These are phyloP conservation scores for Penicillium longicatenatum DNA, from an alignment of 495 filamentous ascomycete genomes.

Conservation along the genomic window DNA sequence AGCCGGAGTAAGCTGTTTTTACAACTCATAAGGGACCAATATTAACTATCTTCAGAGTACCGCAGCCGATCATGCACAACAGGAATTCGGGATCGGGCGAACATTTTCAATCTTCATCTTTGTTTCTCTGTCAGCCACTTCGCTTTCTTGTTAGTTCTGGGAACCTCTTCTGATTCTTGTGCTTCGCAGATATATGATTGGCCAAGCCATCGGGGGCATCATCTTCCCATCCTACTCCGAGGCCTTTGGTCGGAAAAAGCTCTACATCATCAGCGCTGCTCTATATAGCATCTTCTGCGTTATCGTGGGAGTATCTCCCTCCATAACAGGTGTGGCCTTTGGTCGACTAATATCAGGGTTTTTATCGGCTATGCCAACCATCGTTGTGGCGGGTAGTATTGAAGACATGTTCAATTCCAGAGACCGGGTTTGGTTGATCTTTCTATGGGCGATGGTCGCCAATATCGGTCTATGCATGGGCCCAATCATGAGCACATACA, in stretches of 20 bases:
- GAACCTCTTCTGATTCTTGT: not conserved
- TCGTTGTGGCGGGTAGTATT: constrained; percentile 48
- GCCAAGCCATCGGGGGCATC: constrained; percentile 48
- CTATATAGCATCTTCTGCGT: constrained; percentile 41
- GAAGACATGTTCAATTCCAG: constrained; percentile 51
- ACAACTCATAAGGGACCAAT: not conserved
- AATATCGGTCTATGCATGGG: constrained; percentile 44
- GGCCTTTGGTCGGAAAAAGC: constrained; percentile 43
- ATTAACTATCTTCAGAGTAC: constrained; percentile 14
- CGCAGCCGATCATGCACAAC: constrained; percentile 21
- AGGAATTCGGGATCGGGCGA: constrained; percentile 20
- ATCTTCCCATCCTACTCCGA: constrained; percentile 51
- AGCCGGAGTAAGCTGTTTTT: constrained; percentile 22
- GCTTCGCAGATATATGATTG: constrained; percentile 37
- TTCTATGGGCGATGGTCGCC: constrained; percentile 39
- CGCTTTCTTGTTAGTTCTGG: not conserved
- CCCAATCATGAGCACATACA: constrained; percentile 46
- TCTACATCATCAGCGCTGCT: constrained; percentile 43
- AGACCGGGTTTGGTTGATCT: constrained; percentile 49
- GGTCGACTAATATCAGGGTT: constrained; percentile 45
- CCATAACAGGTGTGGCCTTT: constrained; percentile 29
- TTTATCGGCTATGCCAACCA: constrained; percentile 46
- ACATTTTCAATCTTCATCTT: constrained; percentile 29
- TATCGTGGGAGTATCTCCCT: constrained; percentile 34
- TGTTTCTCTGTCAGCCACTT: constrained; percentile 28